Percentiles rank a stretch among this genome's conserved stretches.
These are phyloP conservation scores for Brasenia schreberi DNA, from an alignment of 164 flowering plant species.

Conservation along the genomic window DNA sequence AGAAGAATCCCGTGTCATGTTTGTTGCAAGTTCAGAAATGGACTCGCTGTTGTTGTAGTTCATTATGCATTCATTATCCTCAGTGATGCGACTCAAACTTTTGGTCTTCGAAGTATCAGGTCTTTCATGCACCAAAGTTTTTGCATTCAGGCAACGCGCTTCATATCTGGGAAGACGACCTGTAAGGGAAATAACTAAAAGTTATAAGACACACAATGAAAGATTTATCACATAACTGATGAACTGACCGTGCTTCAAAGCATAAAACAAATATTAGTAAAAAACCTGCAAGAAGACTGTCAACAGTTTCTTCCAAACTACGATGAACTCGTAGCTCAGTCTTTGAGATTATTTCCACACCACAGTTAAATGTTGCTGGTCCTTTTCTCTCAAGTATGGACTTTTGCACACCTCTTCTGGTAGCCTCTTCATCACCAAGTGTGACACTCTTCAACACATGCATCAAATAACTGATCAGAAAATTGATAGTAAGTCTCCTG, in stretches of 20 bases:
- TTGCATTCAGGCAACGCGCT: constrained; percentile 41
- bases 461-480: constrained; percentile 6
- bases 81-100: constrained; percentile 9
- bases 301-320: constrained; percentile 83
- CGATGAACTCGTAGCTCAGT: constrained; percentile 65
- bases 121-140: constrained; percentile 12
- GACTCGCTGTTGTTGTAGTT: constrained; percentile 8
- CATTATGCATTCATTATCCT: constrained; percentile 17
- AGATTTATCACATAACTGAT: constrained; percentile 2
- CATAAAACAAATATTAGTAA: background rate
- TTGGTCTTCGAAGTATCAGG: constrained; percentile 8
- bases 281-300: constrained; percentile 74
- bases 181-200: constrained; percentile 12
- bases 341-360: constrained; percentile 82
- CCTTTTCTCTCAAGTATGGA: constrained; percentile 86
- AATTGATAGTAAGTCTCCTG: background rate
- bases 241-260: background rate
- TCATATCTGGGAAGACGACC: constrained; percentile 62
- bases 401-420: constrained; percentile 80
- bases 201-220: background rate
- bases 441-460: constrained; percentile 58
- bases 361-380: constrained; percentile 69
- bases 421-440: constrained; percentile 95
- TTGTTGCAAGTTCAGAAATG: constrained; percentile 13
- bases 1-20: constrained; percentile 11